Evolutionary conservation across 2,329 filamentous ascomycete species (phyloP), one percentile per base, ranked within the genome.

Genomic region (Delphinella strobiligena): DNA sequence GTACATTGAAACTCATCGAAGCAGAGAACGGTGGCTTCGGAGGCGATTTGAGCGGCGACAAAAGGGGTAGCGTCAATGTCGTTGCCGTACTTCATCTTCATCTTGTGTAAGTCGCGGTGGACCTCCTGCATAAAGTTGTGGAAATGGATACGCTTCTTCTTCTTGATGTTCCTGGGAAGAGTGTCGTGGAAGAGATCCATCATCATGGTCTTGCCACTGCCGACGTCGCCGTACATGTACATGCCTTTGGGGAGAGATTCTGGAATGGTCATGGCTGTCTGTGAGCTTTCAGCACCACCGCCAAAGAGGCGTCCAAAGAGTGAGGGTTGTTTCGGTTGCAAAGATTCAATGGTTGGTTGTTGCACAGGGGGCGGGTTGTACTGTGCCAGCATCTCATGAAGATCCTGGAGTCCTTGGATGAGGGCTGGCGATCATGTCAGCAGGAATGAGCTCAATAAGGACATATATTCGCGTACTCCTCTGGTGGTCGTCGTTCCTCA

Each of bases 81-180:
- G 55, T 79, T 87, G 19, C 91, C 91, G 58, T 93, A 76, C 51
- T 79, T 67, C 73, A 91, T 81, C 67, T 94, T 95, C 63, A 93
- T 80, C 56, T 77, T 78, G 66, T 96, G 91, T 52, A 96, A 67
- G 45, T 89, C 74, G 60, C 81, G 86, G 64, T 98, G 91, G 36
- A 96, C 82, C 60, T 93, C 84, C 61, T 96, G 91, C 91, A 98
- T 98, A 68, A 98, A 98, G 60, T 94, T 94, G 68, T 96, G 87
- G 63, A 98, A 98, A 66, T 98, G 91, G 54, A 98, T 95, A 35
- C 91, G 74, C 34, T 81, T 93, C 66, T 94, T 95, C 22, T 78
- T 76, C 42, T 70, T 73, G 48, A 96, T 87, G 44, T 81, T 80
- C 12, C 67, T 59, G 0, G 91, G 91, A 16, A 96, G 67, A 0